These are phyloP conservation scores for Blastocystis sp. DNA, from an alignment of 352 stramenopile species.

Conservation along the genomic window DNA sequence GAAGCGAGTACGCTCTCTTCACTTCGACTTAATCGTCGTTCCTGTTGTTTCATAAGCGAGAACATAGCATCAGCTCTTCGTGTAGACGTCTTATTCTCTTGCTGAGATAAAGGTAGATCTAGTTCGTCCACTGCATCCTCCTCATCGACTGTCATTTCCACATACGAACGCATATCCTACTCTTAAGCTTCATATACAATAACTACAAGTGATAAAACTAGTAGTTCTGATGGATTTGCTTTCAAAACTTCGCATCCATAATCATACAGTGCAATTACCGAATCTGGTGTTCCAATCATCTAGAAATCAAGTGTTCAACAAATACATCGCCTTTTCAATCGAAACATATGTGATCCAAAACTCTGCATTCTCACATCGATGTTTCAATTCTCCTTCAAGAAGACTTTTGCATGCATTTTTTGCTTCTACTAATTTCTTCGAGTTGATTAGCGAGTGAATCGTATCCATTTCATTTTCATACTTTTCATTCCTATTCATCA, in stretches of 20 bases:
- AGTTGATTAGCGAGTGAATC: background rate
- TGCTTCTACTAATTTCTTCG: background rate
- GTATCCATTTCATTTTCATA: background rate
- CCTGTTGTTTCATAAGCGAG: background rate
- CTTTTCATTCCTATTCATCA: slow-evolving; percentile 24
- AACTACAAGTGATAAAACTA: background rate
- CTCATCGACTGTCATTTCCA: background rate
- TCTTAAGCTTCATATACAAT: background rate
- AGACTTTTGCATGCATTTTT: background rate
- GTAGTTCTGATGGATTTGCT: background rate
- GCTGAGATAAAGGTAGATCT: background rate
- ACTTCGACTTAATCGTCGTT: background rate
- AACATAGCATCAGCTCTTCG: background rate
- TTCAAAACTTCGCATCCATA: background rate
- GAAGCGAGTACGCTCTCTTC: background rate
- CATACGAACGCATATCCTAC: slow-evolving; percentile 12
- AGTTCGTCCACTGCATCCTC: slow-evolving; percentile 14
- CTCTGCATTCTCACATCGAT: slow-evolving; percentile 34
- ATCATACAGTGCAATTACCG: slow-evolving; percentile 23
- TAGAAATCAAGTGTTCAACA: background rate
- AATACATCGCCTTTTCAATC: background rate
- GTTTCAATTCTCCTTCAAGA: background rate
- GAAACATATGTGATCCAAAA: background rate
- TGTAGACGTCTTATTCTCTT: background rate
- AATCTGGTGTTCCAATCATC: background rate